A percentile compares a stretch with the other conserved stretches of the same genome.
These are phyloP conservation scores for Camelina hispida DNA, from an alignment of 345 rosid species.

Conservation along the genomic window DNA sequence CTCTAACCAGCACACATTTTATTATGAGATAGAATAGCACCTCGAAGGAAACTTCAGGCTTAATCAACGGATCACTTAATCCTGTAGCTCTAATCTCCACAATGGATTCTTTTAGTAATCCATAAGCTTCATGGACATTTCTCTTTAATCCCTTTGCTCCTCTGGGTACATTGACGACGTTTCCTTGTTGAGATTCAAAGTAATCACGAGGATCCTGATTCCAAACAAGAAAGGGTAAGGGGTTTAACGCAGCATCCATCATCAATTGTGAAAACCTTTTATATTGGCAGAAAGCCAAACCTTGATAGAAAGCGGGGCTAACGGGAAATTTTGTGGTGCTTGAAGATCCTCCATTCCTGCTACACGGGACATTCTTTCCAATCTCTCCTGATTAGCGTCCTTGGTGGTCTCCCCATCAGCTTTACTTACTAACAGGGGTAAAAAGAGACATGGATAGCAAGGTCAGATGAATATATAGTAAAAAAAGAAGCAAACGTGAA, in stretches of 20 bases:
- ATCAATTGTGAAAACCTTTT: constrained; percentile 30
- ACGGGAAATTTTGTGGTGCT: constrained; percentile 59
- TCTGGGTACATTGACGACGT: constrained; percentile 49
- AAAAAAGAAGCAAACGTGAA: constrained; percentile 4
- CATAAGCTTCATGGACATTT: constrained; percentile 65
- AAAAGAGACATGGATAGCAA: constrained; percentile 13
- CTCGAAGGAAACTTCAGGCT: constrained; percentile 78
- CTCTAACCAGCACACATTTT: not conserved
- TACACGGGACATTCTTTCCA: constrained; percentile 56
- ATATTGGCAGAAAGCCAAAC: constrained; percentile 43
- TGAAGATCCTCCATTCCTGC: constrained; percentile 89
- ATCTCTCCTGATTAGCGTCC: constrained; percentile 52
- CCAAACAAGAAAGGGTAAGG: constrained; percentile 28
- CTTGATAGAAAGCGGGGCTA: constrained; percentile 84
- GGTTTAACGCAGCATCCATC: constrained; percentile 7
- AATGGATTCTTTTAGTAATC: constrained; percentile 69
- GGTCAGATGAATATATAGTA: constrained; percentile 21
- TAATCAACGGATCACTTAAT: constrained; percentile 64
- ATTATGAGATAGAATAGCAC: constrained; percentile 44
- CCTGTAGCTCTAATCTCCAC: constrained; percentile 58
- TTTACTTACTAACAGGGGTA: constrained; percentile 41
- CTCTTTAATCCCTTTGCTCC: constrained; percentile 51
- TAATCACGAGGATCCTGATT: constrained; percentile 94
- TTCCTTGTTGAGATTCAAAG: constrained; percentile 94
- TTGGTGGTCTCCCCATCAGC: constrained; percentile 57